These are phyloP conservation scores for Entoloma clypeatum DNA, from an alignment of 1,284 basidiomycete species.

Conservation along the genomic window DNA sequence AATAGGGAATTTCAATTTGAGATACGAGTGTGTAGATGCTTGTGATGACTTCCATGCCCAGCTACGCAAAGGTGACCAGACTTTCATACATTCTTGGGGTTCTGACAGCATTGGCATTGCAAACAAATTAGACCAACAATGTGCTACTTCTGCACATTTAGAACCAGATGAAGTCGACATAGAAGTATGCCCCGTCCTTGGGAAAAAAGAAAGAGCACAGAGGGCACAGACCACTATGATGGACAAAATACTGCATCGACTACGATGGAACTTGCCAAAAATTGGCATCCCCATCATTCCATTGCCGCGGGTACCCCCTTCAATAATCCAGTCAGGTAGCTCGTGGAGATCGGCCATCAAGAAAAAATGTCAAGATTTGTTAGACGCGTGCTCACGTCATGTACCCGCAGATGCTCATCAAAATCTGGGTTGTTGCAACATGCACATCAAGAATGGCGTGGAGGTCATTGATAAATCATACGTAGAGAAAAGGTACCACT, in stretches of 20 bases:
- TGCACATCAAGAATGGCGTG: background rate
- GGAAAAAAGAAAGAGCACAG: too few species aligned
- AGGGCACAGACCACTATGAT: too few species aligned
- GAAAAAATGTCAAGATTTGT: too few species aligned
- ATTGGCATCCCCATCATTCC: too few species aligned
- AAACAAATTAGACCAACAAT: background rate
- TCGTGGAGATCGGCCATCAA: too few species aligned
- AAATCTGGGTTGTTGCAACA: background rate
- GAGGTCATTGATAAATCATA: background rate
- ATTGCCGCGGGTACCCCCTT: too few species aligned
- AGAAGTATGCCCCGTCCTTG: too few species aligned
- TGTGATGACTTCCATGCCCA: slow-evolving; percentile 30
- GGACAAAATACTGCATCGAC: too few species aligned
- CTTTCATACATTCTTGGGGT: background rate
- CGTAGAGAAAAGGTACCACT: background rate
- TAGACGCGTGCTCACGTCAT: background rate
- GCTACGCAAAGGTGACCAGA: slow-evolving; percentile 13
- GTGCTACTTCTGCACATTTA: too few species aligned
- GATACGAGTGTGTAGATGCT: slow-evolving; percentile 32
- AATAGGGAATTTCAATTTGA: slow-evolving; percentile 28
- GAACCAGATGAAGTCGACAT: too few species aligned
- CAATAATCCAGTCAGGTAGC: too few species aligned
- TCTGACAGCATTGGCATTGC: background rate
- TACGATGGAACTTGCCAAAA: too few species aligned
- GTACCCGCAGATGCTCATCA: background rate